Percentiles rank a stretch among this genome's conserved stretches.
Conservation (phyloP, 495 filamentous ascomycete species). For the Hypoxylon fuscum region DNA sequence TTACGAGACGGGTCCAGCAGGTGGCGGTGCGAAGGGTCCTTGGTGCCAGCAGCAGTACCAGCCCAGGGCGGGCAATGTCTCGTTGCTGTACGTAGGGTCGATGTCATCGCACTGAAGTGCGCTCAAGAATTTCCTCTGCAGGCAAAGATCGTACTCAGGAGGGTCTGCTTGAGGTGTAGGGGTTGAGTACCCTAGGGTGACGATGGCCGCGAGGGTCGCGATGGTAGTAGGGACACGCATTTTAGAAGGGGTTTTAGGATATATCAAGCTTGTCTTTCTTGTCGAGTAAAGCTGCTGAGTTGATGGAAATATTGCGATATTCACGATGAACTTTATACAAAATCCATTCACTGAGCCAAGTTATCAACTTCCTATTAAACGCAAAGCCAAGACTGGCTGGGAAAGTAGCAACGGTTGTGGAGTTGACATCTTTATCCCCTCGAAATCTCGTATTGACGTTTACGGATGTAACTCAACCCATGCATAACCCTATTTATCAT, state of each 20-base stretch:
- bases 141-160: constrained; percentile 28
- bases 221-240: constrained; percentile 28
- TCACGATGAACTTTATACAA: constrained; percentile 11
- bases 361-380: constrained; percentile 17
- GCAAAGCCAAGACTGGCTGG: constrained; percentile 14
- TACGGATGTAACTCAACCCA: constrained; percentile 23
- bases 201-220: constrained; percentile 16
- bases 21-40: constrained; percentile 30
- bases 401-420: constrained; percentile 30
- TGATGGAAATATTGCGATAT: not conserved
- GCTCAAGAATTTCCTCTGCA: constrained; percentile 26
- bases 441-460: constrained; percentile 31
- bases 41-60: constrained; percentile 40
- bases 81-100: constrained; percentile 32
- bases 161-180: constrained; percentile 20
- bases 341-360: not conserved
- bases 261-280: not conserved
- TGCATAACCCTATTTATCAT: constrained; percentile 4
- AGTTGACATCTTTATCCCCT: constrained; percentile 17
- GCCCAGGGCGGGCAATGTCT: constrained; percentile 21
- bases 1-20: constrained; percentile 27
- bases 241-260: constrained; percentile 12
- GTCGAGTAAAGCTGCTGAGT: not conserved
- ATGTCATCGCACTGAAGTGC: constrained; percentile 18
- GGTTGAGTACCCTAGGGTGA: constrained; percentile 9